Base-by-base conservation (phyloP, 768 basidiomycete genomes). In the Russula foetens region DNA sequence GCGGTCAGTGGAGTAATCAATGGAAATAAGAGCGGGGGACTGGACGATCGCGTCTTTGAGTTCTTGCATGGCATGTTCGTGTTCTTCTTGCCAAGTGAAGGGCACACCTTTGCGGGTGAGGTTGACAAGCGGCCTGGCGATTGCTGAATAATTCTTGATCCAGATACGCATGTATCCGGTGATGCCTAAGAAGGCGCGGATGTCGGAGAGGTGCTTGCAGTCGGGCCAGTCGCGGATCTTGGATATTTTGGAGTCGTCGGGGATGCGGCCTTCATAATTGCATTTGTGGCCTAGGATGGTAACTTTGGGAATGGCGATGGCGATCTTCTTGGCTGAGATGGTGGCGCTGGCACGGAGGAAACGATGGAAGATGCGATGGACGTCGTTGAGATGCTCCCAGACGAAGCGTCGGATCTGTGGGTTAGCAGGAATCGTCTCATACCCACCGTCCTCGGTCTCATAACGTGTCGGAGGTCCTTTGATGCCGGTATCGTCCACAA, bases 71-170 rank as follows among this genome's bases (percentile, higher is more conserved):
- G n/a, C n/a, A n/a, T n/a, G n/a, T n/a, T n/a, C n/a, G n/a, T 17
- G 39, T 24, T 26, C 14, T 5, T 17, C 23, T 4, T 39, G 21
- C 52, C 41, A 53, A 4, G 17, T 2, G 15, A 53, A 53, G 12
- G 39, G 4, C 7, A 45, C 56, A 26, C 67, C 65, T 58, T 70
- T 71, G n/a, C 54, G 53, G 15, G 65, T 67, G 8, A 72, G 61
- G n/a, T 64, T 15, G 8, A 63, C 52, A 0, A 72, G 65, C 3
- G 38, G 38, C 3, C 38, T 6, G 7, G 38, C 38, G 14, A 38
- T 38, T 6, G 7, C 14, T 3, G 67, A 64, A 38, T 65, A 72
- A 52, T 71, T 56, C 6, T 45, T 23, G 19, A 71, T 70, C 23
- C 63, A 71, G 12, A 65, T 61, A 0, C 67, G 28, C 24, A 67